These are phyloP conservation scores for Gymnopilus junonius DNA, from an alignment of 768 basidiomycete genomes.

Conservation along the genomic window DNA sequence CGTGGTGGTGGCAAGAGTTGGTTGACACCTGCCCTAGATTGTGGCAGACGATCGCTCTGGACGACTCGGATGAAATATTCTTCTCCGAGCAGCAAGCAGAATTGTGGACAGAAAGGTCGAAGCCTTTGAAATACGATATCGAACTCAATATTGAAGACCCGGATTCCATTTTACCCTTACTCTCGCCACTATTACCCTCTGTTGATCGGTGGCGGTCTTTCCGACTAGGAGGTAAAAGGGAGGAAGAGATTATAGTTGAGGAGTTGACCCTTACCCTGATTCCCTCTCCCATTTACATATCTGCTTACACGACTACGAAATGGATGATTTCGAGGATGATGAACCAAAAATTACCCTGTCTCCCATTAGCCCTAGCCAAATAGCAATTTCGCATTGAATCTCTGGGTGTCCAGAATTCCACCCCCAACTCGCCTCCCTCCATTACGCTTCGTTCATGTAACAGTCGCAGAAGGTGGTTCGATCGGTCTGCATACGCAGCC, in stretches of 20 bases:
- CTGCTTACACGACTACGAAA: constrained; percentile 38
- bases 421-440: constrained; percentile 44
- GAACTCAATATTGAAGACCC: constrained; percentile 50
- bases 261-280: constrained; percentile 29
- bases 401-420: constrained; percentile 57
- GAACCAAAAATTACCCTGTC: constrained; percentile 35
- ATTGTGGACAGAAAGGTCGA: constrained; percentile 59
- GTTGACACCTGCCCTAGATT: constrained; percentile 54
- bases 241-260: constrained; percentile 35
- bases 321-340: constrained; percentile 35
- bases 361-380: constrained; percentile 33
- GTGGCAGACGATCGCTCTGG: constrained; percentile 64
- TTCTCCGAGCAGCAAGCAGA: constrained; percentile 53
- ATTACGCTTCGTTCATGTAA: constrained; percentile 59
- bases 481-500: constrained; percentile 45
- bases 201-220: constrained; percentile 64
- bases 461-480: constrained; percentile 54
- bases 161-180: constrained; percentile 61
- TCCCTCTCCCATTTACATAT: constrained; percentile 42
- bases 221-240: constrained; percentile 44
- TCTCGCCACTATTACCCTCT: constrained; percentile 63
- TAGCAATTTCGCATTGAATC: constrained; percentile 45
- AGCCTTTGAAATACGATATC: constrained; percentile 58
- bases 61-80: constrained; percentile 41
- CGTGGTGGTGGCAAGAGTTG: constrained; percentile 63